Evolutionary conservation across 345 rosid species (phyloP).

Genomic region (Populus ilicifolia): DNA sequence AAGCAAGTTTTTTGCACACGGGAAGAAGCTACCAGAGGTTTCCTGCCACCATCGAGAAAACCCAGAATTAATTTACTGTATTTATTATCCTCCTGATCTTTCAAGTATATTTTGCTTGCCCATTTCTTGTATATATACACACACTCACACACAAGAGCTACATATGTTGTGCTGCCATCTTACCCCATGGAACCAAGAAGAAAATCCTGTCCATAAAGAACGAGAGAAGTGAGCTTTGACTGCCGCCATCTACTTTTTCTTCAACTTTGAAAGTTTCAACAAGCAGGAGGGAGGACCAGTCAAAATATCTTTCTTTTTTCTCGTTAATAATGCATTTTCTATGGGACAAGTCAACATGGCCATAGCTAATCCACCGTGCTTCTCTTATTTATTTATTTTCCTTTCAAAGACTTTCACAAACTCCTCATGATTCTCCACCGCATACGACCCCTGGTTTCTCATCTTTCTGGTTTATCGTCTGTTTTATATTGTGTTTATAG

Average conservation of each 20-base stretch:
- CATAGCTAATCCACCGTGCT: too few species aligned
- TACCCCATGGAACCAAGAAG: too few species aligned
- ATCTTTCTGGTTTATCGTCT: too few species aligned
- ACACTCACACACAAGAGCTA: neutral
- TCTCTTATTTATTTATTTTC: too few species aligned
- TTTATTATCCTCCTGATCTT: neutral
- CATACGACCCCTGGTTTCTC: too few species aligned
- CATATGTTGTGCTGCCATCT: too few species aligned
- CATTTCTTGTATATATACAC: neutral
- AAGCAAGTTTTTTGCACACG: too few species aligned
- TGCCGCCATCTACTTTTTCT: constrained; percentile 11
- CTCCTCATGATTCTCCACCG: too few species aligned
- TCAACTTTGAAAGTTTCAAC: constrained; percentile 20
- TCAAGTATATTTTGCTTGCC: neutral
- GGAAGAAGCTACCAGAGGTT: too few species aligned
- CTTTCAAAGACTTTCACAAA: too few species aligned
- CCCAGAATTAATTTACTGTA: neutral
- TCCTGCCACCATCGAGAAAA: neutral
- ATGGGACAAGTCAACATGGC: too few species aligned
- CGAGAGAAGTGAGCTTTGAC: constrained; percentile 9
- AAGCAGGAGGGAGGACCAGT: constrained; percentile 6
- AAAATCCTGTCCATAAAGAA: neutral
- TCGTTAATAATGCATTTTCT: neutral
- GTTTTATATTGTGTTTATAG: too few species aligned
- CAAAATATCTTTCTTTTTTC: neutral